These are phyloP conservation scores for Phtheirospermum japonicum DNA, from an alignment of 257 asterid genomes.

Conservation along the genomic window DNA sequence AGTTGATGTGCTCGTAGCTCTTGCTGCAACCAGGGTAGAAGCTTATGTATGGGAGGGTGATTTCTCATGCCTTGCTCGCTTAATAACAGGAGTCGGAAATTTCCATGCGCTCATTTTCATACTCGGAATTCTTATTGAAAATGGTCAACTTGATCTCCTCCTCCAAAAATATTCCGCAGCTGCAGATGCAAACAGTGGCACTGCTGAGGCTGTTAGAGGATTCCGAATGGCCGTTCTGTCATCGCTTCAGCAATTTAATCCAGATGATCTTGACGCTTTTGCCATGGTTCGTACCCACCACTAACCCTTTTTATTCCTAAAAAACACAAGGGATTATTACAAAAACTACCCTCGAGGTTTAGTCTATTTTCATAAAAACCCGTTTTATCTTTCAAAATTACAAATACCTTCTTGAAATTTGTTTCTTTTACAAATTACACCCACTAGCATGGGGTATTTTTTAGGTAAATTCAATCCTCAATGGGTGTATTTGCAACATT, in stretches of 20 bases:
- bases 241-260: slow-evolving; percentile 86
- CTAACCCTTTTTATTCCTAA: not conserved
- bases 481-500: not conserved
- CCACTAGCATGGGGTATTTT: not conserved
- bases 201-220: slow-evolving; percentile 88
- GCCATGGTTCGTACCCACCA: slow-evolving; percentile 58
- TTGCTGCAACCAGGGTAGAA: slow-evolving; percentile 95
- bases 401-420: not conserved
- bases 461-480: not conserved
- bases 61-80: slow-evolving; percentile 94
- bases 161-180: slow-evolving; percentile 93
- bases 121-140: slow-evolving; percentile 90
- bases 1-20: slow-evolving; percentile 98
- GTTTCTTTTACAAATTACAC: not conserved
- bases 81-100: slow-evolving; percentile 97
- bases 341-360: not conserved
- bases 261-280: slow-evolving; percentile 84
- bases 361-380: not conserved
- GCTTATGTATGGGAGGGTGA: slow-evolving; percentile 95
- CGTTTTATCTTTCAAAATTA: not conserved
- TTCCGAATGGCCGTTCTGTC: slow-evolving; percentile 98
- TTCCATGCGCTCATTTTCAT: slow-evolving; percentile 90
- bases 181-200: slow-evolving; percentile 71
- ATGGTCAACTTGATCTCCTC: slow-evolving; percentile 92
- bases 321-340: not conserved